These are phyloP conservation scores for Lepidopterella palustris DNA, from an alignment of 495 filamentous ascomycete species.

Conservation along the genomic window DNA sequence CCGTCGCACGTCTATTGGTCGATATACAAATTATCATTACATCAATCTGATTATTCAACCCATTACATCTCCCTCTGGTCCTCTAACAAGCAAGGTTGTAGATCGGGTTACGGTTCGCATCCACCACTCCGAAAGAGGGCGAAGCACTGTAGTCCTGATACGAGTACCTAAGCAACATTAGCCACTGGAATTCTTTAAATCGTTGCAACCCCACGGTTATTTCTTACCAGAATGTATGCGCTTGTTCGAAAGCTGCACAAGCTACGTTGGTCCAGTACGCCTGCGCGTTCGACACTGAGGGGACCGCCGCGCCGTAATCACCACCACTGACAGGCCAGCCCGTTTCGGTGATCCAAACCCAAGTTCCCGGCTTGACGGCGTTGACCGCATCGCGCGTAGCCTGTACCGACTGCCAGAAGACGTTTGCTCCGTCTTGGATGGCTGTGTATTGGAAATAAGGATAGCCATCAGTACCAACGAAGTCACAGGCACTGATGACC, in stretches of 20 bases:
- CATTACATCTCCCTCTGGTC: background rate
- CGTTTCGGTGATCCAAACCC: conserved; percentile 32
- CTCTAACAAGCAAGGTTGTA: conserved; percentile 14
- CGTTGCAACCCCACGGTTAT: background rate
- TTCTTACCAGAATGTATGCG: conserved; percentile 25
- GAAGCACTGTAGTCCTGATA: conserved; percentile 28
- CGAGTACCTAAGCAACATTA: conserved; percentile 24
- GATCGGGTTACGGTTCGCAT: conserved; percentile 6
- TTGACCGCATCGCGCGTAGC: conserved; percentile 24
- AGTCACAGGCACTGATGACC: conserved; percentile 28
- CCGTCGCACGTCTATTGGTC: background rate
- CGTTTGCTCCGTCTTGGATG: conserved; percentile 10
- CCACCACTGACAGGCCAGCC: conserved; percentile 25
- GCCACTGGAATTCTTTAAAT: background rate
- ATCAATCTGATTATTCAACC: background rate
- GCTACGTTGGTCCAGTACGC: conserved; percentile 31
- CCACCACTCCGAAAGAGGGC: conserved; percentile 25
- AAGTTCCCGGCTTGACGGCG: conserved; percentile 25
- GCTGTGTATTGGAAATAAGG: conserved; percentile 26
- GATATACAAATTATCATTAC: background rate
- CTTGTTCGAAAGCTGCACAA: conserved; percentile 24
- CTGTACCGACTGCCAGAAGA: conserved; percentile 23
- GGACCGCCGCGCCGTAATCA: conserved; percentile 21
- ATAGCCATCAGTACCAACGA: conserved; percentile 27
- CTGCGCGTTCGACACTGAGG: conserved; percentile 31